phyloP scores from a whole-genome alignment of 331 rosid genomes.

The Quercus phellos region DNA sequence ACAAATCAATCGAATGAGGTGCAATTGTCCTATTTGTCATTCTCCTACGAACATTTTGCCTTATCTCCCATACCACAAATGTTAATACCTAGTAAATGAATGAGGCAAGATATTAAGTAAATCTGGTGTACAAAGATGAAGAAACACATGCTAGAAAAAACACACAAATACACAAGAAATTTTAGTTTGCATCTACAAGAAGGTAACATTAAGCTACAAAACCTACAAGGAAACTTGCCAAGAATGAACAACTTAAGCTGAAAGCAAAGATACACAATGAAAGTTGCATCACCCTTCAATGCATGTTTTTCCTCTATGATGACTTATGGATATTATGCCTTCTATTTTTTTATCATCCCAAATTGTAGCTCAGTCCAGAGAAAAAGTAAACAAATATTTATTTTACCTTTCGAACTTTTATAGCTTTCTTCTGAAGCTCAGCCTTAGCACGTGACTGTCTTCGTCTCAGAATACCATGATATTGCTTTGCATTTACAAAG shows the following conservation, averaged over 20 bases:
- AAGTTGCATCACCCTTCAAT: not conserved
- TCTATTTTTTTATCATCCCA: not conserved
- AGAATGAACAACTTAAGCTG: not conserved
- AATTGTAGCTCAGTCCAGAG: not conserved
- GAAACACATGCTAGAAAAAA: not conserved
- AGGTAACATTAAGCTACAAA: not conserved
- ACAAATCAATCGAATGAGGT: too few relatives aligned
- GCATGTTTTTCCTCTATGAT: not conserved
- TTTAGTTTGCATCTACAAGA: not conserved
- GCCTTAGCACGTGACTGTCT: constrained; percentile 92
- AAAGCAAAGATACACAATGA: not conserved
- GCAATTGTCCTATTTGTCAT: too few relatives aligned
- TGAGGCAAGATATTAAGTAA: not conserved
- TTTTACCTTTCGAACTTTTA: constrained; percentile 69
- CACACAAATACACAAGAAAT: not conserved
- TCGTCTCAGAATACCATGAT: constrained; percentile 86
- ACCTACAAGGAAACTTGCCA: not conserved
- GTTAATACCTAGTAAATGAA: not conserved
- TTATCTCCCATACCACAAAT: not conserved
- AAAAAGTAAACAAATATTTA: not conserved
- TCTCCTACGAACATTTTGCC: not conserved
- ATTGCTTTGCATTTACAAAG: constrained; percentile 88
- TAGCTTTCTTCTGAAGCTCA: constrained; percentile 66
- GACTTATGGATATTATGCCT: not conserved
- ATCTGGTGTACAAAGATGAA: not conserved